phyloP scores from a whole-genome alignment of 1,284 basidiomycete genomes.

The Mixia osmundae region DNA sequence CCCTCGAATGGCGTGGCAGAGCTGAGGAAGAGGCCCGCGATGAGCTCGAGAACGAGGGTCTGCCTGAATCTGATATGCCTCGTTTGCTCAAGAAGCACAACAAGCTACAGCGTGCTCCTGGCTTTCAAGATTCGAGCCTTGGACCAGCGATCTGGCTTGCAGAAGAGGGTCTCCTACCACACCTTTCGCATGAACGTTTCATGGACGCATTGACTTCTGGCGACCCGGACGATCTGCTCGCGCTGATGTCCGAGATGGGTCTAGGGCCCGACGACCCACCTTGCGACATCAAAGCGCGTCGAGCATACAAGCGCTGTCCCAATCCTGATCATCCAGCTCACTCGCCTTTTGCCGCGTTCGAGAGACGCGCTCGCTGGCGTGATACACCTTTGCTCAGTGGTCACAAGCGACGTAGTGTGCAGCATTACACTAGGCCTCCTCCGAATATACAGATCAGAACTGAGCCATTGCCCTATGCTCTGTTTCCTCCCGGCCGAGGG shows the following conservation, averaged over 20 bases:
- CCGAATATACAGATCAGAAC: neutral
- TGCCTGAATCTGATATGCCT: neutral
- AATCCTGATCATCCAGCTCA: too few relatives aligned
- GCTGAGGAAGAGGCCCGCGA: neutral
- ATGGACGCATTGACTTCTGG: slow-evolving; percentile 7
- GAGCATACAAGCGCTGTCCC: too few relatives aligned
- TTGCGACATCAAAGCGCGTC: neutral
- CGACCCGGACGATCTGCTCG: slow-evolving; percentile 6
- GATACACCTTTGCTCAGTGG: neutral
- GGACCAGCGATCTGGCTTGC: slow-evolving; percentile 12
- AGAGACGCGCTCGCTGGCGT: too few relatives aligned
- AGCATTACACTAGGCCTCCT: neutral
- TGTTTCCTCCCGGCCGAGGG: slow-evolving; percentile 14
- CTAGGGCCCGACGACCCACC: slow-evolving; percentile 1
- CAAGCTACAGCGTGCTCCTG: slow-evolving; percentile 2
- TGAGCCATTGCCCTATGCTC: slow-evolving; percentile 10
- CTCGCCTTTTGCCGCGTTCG: too few relatives aligned
- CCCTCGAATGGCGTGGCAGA: slow-evolving; percentile 4
- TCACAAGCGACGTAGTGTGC: neutral
- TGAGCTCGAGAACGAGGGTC: neutral
- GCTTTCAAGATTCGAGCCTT: slow-evolving; percentile 12
- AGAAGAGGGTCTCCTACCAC: slow-evolving; percentile 4
- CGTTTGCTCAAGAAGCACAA: slow-evolving; percentile 1
- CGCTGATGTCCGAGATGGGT: slow-evolving; percentile 7
- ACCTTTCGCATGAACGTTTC: slow-evolving; percentile 7